phyloP scores from a whole-genome alignment of 2,329 filamentous ascomycete genomes.

The Hymenoscyphus fraxineus region DNA sequence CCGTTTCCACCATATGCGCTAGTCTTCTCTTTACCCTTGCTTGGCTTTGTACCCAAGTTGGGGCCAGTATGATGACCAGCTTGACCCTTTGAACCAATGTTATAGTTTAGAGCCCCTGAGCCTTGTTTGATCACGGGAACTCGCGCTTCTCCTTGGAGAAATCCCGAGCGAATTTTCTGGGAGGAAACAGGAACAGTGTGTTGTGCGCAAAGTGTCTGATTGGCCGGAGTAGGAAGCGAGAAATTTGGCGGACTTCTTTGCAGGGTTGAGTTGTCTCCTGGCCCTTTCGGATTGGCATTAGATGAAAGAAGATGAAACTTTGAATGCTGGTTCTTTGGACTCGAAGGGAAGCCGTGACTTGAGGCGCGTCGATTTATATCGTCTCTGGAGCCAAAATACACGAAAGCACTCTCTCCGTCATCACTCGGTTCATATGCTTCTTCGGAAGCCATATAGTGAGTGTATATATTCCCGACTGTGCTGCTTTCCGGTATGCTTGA shows the following conservation, averaged over 20 bases:
- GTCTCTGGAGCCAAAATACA: neutral
- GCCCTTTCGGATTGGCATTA: no score
- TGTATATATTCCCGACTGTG: constrained; percentile 31
- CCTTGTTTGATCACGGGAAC: neutral
- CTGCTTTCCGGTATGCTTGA: constrained; percentile 24
- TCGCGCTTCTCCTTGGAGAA: neutral
- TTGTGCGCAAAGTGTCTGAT: neutral
- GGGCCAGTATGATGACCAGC: neutral
- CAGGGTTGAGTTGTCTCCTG: neutral
- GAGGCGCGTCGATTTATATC: constrained; percentile 4
- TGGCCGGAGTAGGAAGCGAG: constrained; percentile 5
- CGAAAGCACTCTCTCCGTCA: constrained; percentile 7
- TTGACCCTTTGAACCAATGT: neutral
- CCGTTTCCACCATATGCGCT: constrained; percentile 9
- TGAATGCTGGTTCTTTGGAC: neutral
- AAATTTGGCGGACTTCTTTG: neutral
- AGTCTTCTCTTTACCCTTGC: constrained; percentile 7
- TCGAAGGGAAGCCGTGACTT: constrained; percentile 9
- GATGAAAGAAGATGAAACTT: neutral
- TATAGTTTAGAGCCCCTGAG: neutral
- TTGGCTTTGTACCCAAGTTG: neutral
- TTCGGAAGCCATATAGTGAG: constrained; percentile 22
- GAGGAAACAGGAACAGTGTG: neutral
- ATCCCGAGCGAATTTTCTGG: neutral
- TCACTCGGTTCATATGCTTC: constrained; percentile 8